Base-by-base conservation (phyloP, 768 basidiomycete genomes). In the Pseudohyphozyma bogoriensis region DNA sequence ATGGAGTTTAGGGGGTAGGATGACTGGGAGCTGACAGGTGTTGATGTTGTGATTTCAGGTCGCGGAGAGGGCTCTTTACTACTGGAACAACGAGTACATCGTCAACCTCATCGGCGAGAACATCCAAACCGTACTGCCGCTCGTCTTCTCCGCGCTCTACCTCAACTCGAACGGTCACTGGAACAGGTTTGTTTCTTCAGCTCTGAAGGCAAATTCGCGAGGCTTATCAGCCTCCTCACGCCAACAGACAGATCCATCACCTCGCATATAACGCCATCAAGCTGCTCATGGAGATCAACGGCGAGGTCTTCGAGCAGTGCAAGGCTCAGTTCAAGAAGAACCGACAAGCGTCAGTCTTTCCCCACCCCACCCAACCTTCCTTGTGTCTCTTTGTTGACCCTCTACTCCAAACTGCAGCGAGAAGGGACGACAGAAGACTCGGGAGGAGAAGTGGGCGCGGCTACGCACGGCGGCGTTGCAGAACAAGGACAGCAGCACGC, bases 1-100 rank as follows among this genome's bases (percentile, higher is more conserved):
- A 4, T 22, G 8, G n/a, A n/a, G n/a, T 4, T n/a, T n/a, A n/a
- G n/a, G n/a, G n/a, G n/a, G n/a, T n/a, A n/a, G n/a, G n/a, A n/a
- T n/a, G n/a, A n/a, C n/a, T n/a, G 0, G 10, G 12, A 45, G 13
- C 6, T 18, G 2, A 37, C 26, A 24, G 45, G 45, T 26, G 45
- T 26, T 46, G 45, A 46, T 26, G 22, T 13, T 1, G 26, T 44
- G 20, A 7, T 3, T 49, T 7, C 59, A 75, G 75, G 93, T 99
- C 33, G 93, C 95, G 9, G 95, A 99, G 74, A 83, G 95, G 45
- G 93, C 93, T 4, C 75, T 99, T 61, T 80, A 95, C 68, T 97
- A 95, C 74, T 99, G 95, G 95, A 96, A 97, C 77, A 97, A 97
- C 77, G 95, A 97, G 77, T 99, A 97, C 76, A 92, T 97, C 67